Conservation (phyloP, 257 asterid species). For the Solanum pinnatisectum region DNA sequence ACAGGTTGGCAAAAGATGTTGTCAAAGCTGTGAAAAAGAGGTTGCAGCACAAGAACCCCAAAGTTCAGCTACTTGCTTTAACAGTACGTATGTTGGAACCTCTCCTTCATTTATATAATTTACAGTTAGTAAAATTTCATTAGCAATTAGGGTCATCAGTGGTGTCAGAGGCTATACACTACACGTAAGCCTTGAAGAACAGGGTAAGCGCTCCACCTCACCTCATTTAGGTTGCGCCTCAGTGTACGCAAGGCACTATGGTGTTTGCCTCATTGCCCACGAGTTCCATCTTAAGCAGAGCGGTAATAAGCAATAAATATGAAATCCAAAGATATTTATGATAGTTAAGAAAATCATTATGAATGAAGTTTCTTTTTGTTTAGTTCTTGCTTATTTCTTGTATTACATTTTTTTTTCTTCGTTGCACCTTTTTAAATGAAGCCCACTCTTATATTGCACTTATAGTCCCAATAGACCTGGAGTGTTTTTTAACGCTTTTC, state of each 20-base stretch:
- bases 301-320: neutral
- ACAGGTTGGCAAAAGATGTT: constrained; percentile 73
- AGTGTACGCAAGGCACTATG: neutral
- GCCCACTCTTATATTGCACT: neutral
- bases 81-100: constrained; percentile 39
- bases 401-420: neutral
- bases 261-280: neutral
- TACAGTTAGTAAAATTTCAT: neutral
- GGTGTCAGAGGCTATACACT: neutral
- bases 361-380: neutral
- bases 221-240: neutral
- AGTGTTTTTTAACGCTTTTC: neutral
- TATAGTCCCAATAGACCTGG: neutral
- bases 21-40: constrained; percentile 85
- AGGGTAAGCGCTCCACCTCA: neutral
- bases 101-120: neutral
- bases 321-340: neutral
- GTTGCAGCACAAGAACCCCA: constrained; percentile 90
- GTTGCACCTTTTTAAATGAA: neutral
- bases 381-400: neutral
- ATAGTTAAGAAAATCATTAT: neutral
- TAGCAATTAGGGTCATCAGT: neutral
- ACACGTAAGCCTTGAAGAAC: neutral
- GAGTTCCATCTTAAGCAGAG: neutral
- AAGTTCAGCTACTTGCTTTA: constrained; percentile 80